Conservation (phyloP, 2,329 filamentous ascomycete species). For the Pseudogymnoascus sp. region DNA sequence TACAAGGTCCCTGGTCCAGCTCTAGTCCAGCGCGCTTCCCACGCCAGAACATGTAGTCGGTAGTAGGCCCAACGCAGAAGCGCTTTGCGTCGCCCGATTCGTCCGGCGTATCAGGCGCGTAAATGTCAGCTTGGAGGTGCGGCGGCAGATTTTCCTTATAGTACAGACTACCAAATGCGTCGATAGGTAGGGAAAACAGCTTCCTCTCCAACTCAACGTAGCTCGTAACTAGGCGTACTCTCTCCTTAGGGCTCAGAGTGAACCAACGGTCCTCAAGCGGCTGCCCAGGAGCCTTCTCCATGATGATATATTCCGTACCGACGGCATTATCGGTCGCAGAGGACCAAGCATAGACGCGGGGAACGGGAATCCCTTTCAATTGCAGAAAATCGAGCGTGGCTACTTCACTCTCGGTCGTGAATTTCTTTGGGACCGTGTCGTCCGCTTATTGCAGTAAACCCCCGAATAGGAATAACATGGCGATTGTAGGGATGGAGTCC, state of each 20-base stretch:
- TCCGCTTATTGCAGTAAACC: background rate
- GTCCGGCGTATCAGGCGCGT: background rate
- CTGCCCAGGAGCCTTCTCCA: slow-evolving; percentile 30
- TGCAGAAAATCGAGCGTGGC: slow-evolving; percentile 16
- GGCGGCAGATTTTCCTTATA: slow-evolving; percentile 5
- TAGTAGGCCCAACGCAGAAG: background rate
- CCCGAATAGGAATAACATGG: background rate
- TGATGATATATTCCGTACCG: slow-evolving; percentile 33
- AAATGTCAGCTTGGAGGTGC: background rate
- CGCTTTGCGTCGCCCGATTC: background rate
- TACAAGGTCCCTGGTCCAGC: background rate
- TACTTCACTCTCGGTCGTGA: slow-evolving; percentile 15
- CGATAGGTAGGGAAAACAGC: slow-evolving; percentile 11
- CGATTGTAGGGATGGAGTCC: background rate
- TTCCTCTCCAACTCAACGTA: slow-evolving; percentile 8
- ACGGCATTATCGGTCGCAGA: slow-evolving; percentile 28
- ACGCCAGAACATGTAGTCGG: background rate
- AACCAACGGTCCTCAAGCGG: slow-evolving; percentile 24
- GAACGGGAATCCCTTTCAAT: slow-evolving; percentile 35
- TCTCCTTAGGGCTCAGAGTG: slow-evolving; percentile 10
- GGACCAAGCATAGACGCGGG: slow-evolving; percentile 36
- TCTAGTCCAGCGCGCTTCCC: background rate
- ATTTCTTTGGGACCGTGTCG: slow-evolving; percentile 9
- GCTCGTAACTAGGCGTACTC: slow-evolving; percentile 10
- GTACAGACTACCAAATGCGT: slow-evolving; percentile 14